Conservation (phyloP, 805 yeast species). For the Wickerhamiella galacta region DNA sequence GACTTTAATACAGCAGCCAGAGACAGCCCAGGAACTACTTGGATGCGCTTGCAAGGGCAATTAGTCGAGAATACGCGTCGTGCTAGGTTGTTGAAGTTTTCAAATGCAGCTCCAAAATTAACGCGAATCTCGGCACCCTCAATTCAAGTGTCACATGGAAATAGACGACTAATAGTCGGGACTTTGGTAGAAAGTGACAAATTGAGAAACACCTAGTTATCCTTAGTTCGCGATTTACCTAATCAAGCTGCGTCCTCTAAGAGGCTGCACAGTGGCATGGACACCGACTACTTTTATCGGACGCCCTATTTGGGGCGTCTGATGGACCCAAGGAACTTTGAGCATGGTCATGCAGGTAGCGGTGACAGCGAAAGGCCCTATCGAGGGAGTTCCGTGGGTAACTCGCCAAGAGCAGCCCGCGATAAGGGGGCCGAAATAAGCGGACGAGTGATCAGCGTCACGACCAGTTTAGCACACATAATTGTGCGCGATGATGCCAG, state of each 20-base stretch:
- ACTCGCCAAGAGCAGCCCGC: constrained; percentile 11
- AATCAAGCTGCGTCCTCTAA: not conserved
- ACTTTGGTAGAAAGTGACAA: no score
- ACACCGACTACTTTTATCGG: constrained; percentile 7
- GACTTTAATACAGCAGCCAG: no score
- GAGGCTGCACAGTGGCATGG: constrained; percentile 1
- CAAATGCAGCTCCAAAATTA: no score
- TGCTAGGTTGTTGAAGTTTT: no score
- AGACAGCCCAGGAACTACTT: no score
- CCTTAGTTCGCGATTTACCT: not conserved
- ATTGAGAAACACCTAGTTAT: no score
- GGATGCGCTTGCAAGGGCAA: no score
- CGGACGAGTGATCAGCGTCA: constrained; percentile 52
- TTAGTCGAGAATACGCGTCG: no score
- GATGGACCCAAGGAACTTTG: constrained; percentile 12
- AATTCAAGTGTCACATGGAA: no score
- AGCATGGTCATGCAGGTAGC: constrained; percentile 6
- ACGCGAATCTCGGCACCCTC: no score
- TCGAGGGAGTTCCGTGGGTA: constrained; percentile 8
- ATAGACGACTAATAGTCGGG: no score
- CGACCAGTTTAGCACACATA: constrained; percentile 52
- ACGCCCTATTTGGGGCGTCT: constrained; percentile 16
- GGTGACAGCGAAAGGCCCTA: not conserved
- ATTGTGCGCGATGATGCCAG: constrained; percentile 28
- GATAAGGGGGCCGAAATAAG: constrained; percentile 22